Evolutionary conservation across 1,284 basidiomycete species (phyloP).

Genomic region (Tylopilus orsonianus): DNA sequence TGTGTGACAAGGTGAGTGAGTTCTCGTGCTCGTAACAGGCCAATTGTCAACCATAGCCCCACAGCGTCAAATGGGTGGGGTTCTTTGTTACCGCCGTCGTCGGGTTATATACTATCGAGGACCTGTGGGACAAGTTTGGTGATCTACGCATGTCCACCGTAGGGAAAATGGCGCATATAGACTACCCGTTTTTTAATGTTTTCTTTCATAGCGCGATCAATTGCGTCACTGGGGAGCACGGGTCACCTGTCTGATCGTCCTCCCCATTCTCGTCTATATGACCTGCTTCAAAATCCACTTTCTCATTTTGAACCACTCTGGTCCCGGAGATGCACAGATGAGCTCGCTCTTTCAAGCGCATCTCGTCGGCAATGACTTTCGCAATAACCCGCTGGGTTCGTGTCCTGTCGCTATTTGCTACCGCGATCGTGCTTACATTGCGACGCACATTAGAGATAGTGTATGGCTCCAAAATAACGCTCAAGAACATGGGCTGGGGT

Average conservation of each 20-base stretch:
- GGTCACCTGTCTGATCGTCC: constrained; percentile 80
- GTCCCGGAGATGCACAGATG: constrained; percentile 98
- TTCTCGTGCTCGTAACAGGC: neutral
- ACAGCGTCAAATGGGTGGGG: constrained; percentile 94
- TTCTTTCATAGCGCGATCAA: constrained; percentile 65
- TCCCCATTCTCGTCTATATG: constrained; percentile 93
- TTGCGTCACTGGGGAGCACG: constrained; percentile 90
- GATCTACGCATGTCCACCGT: constrained; percentile 91
- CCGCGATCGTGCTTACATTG: constrained; percentile 5
- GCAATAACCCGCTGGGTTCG: constrained; percentile 79
- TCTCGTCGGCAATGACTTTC: constrained; percentile 91
- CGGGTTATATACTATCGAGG: constrained; percentile 95
- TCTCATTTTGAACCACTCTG: constrained; percentile 89
- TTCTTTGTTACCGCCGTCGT: constrained; percentile 94
- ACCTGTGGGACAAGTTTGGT: constrained; percentile 98
- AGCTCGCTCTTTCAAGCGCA: constrained; percentile 99
- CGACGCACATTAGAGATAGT: constrained; percentile 67
- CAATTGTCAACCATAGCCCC: neutral
- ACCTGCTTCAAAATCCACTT: constrained; percentile 96
- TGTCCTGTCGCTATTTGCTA: constrained; percentile 5
- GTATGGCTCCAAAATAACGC: constrained; percentile 85
- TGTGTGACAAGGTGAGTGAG: constrained; percentile 79
- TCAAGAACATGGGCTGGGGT: constrained; percentile 98
- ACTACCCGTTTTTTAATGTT: constrained; percentile 7
- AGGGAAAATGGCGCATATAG: constrained; percentile 34